These are phyloP conservation scores for Ogataea nitratoaversa DNA, from an alignment of 805 yeast species.

Conservation along the genomic window DNA sequence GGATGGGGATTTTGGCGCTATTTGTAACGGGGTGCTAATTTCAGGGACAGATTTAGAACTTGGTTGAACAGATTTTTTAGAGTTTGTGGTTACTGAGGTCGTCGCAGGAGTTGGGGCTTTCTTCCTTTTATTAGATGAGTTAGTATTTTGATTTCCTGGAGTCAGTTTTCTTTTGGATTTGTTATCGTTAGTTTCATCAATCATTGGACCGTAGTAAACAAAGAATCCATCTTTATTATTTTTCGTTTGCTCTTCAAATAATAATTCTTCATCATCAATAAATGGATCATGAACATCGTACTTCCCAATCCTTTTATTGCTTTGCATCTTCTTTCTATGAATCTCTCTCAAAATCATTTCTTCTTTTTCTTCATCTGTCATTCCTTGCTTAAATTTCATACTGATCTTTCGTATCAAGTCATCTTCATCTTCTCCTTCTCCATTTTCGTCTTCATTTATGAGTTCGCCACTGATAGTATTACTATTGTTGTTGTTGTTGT, in stretches of 20 bases:
- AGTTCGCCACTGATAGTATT: slow-evolving; percentile 28
- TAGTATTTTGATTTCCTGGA: neutral
- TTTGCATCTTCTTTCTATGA: slow-evolving; percentile 39
- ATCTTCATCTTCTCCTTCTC: slow-evolving; percentile 30
- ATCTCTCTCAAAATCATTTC: slow-evolving; percentile 27
- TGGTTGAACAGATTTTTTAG: neutral
- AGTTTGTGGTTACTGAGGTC: neutral
- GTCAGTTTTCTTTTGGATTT: slow-evolving; percentile 8
- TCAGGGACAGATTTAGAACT: neutral
- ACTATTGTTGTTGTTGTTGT: no score
- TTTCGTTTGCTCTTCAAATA: slow-evolving; percentile 90
- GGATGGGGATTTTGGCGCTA: neutral
- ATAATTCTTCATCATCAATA: slow-evolving; percentile 89
- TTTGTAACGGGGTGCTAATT: neutral
- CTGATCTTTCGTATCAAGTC: slow-evolving; percentile 29
- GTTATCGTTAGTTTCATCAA: slow-evolving; percentile 44
- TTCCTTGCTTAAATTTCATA: slow-evolving; percentile 28
- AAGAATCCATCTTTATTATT: slow-evolving; percentile 94
- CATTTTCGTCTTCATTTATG: slow-evolving; percentile 39
- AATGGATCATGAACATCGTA: slow-evolving; percentile 93
- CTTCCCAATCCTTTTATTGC: slow-evolving; percentile 76
- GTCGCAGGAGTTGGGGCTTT: neutral
- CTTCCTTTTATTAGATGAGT: neutral
- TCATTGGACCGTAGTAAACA: slow-evolving; percentile 88
- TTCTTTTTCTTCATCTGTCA: slow-evolving; percentile 32